Base-by-base conservation (phyloP, 2,329 filamentous ascomycete species). In the Apiospora marii region DNA sequence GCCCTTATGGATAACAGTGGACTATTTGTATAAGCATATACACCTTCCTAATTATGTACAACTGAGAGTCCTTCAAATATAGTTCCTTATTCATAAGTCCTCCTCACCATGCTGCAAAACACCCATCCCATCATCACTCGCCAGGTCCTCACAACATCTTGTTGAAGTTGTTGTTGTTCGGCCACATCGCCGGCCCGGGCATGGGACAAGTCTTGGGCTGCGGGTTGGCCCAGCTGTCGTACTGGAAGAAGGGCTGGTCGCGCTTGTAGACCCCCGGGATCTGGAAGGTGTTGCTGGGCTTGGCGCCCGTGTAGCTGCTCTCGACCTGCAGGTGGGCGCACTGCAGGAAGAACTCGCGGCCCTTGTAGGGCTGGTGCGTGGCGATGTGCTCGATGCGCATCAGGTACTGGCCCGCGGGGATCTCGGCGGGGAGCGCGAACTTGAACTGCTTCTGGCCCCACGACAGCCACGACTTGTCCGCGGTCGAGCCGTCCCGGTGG, bases 331-430 rank as follows among this genome's bases (percentile, higher is more conserved):
- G 74, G 27, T 78, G 78, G 1, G 77, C 77, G 68, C 77, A 79
- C 30, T 78, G 75, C 76, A 87, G 76, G 27, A 87, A 80, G 75
- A 86, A 87, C 71, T 87, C 82, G 68, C 85, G 84, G 44, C 82
- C 80, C 16, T 83, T 81, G 73, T 82, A 70, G 79, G 79, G 70
- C 27, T 41, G 27, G 68, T 70, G 68, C 12, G 48, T 51, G 4
- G 68, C 68, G 46, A 53, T 53, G 68, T 70, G 68, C 48, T 70
- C 68, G 68, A 70, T 51, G 68, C 68, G 68, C 44, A 70, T 41
- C 44, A 70, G 68, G 48, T 70, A 70, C 44, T 70, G 68, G 48
- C 68, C 68, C 27, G 68, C 44, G 14, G 68, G 68, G 68, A 51
- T 70, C 44, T 70, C 68, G 68, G 46, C 44, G 30, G 84, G 84